These are phyloP conservation scores for Podila verticillata DNA, from an alignment of 192 early-diverging fungal species.

Conservation along the genomic window DNA sequence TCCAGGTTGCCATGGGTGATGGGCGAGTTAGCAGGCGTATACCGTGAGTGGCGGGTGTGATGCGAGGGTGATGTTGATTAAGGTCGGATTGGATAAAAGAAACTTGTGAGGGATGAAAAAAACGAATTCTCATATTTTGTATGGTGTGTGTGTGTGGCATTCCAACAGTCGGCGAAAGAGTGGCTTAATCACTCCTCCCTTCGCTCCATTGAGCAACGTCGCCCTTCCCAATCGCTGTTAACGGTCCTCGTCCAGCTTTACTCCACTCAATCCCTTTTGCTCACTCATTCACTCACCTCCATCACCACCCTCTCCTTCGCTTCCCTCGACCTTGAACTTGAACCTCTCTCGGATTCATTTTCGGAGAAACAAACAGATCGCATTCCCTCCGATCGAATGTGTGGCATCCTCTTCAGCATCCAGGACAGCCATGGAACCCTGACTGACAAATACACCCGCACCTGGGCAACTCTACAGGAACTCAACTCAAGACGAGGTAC, in stretches of 20 bases:
- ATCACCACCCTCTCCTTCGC: not conserved
- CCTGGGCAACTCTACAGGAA: slow-evolving; percentile 54
- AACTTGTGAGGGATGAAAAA: not conserved
- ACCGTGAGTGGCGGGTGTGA: not conserved
- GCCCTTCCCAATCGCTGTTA: too few species aligned
- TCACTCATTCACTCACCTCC: too few species aligned
- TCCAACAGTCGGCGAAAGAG: too few species aligned
- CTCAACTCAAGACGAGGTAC: slow-evolving; percentile 63
- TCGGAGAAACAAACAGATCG: not conserved
- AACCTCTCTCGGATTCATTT: not conserved
- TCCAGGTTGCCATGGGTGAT: slow-evolving; percentile 33
- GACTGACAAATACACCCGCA: slow-evolving; percentile 1
- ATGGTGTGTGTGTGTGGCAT: too few species aligned
- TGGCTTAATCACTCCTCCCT: too few species aligned
- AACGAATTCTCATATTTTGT: not conserved
- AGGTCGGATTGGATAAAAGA: not conserved
- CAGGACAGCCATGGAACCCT: not conserved
- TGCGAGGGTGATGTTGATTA: not conserved
- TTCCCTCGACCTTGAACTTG: not conserved
- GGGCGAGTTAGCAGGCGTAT: not conserved
- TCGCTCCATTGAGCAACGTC: too few species aligned
- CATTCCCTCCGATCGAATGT: slow-evolving; percentile 46
- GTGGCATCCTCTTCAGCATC: slow-evolving; percentile 65
- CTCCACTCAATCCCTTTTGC: not conserved
- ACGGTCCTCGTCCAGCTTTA: too few species aligned